Evolutionary conservation across 345 rosid species (phyloP).

Genomic region (Bruguiera sexangula): DNA sequence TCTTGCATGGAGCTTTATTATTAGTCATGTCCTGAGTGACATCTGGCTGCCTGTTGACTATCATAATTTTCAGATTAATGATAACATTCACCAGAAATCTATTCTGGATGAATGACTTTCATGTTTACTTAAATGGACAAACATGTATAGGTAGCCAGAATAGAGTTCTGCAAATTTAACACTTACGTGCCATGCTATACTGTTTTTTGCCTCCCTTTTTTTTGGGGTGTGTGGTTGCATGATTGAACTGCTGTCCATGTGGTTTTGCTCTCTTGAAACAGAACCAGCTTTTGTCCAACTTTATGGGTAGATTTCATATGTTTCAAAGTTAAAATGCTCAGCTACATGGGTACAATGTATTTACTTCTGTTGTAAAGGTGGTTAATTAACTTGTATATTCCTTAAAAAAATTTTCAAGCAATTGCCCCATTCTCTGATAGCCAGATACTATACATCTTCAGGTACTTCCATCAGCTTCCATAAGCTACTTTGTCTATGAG

Average conservation of each 20-base stretch:
- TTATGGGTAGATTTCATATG: not conserved
- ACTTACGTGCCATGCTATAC: not conserved
- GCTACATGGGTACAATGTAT: not conserved
- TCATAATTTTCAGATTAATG: not conserved
- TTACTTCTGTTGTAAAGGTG: not conserved
- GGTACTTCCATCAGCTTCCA: constrained; percentile 87
- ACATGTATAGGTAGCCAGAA: not conserved
- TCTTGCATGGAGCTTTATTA: not conserved
- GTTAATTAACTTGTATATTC: not conserved
- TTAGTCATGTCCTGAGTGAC: not conserved
- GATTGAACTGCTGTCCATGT: too few species aligned
- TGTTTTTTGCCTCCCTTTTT: too few species aligned
- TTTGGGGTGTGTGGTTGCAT: too few species aligned
- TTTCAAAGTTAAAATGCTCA: not conserved
- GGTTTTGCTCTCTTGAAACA: too few species aligned
- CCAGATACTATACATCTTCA: constrained; percentile 29
- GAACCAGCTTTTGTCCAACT: too few species aligned
- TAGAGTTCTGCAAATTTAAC: not conserved
- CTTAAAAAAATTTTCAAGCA: not conserved
- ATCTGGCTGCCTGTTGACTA: not conserved
- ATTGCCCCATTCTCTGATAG: constrained; percentile 13
- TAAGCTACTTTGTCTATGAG: constrained; percentile 80
- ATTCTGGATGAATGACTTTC: not conserved
- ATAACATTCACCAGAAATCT: not conserved
- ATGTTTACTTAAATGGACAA: not conserved